Evolutionary conservation across 345 rosid species (phyloP).

Genomic region (Corchorus olitorius): DNA sequence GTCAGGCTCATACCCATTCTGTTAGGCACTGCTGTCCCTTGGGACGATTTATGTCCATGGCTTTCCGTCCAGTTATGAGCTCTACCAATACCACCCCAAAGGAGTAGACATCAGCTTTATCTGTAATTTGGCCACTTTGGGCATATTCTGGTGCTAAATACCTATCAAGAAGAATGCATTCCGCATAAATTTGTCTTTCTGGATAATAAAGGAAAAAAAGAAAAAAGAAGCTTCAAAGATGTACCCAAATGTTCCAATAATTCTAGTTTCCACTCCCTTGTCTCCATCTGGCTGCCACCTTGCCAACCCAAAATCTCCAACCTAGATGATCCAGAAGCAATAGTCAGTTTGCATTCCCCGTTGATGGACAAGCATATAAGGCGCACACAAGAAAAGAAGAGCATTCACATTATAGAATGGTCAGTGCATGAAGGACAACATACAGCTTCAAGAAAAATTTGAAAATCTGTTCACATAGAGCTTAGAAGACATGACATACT

Average conservation of each 20-base stretch:
- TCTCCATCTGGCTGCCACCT: slow-evolving; percentile 99
- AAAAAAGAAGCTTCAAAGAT: neutral
- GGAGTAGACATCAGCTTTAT: slow-evolving; percentile 94
- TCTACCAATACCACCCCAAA: slow-evolving; percentile 93
- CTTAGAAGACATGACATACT: slow-evolving; percentile 45
- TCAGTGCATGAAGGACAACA: neutral
- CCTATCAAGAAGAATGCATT: slow-evolving; percentile 37
- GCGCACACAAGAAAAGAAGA: neutral
- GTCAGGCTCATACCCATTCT: slow-evolving; percentile 73
- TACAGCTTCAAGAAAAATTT: neutral
- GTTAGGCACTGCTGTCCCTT: slow-evolving; percentile 93
- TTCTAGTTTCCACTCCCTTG: slow-evolving; percentile 88
- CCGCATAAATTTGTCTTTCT: slow-evolving; percentile 9
- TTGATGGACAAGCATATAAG: neutral
- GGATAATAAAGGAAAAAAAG: slow-evolving; percentile 13
- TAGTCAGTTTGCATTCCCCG: slow-evolving; percentile 11
- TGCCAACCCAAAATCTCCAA: slow-evolving; percentile 98
- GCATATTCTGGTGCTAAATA: slow-evolving; percentile 97
- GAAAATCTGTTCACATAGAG: slow-evolving; percentile 1
- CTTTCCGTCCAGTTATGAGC: slow-evolving; percentile 95
- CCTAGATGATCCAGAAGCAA: slow-evolving; percentile 45
- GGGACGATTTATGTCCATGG: slow-evolving; percentile 87
- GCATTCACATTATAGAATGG: neutral
- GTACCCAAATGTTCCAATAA: slow-evolving; percentile 97
- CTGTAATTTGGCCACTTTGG: slow-evolving; percentile 96